phyloP scores from a whole-genome alignment of 352 stramenopile species.

The Globisporangium acanthophoron region DNA sequence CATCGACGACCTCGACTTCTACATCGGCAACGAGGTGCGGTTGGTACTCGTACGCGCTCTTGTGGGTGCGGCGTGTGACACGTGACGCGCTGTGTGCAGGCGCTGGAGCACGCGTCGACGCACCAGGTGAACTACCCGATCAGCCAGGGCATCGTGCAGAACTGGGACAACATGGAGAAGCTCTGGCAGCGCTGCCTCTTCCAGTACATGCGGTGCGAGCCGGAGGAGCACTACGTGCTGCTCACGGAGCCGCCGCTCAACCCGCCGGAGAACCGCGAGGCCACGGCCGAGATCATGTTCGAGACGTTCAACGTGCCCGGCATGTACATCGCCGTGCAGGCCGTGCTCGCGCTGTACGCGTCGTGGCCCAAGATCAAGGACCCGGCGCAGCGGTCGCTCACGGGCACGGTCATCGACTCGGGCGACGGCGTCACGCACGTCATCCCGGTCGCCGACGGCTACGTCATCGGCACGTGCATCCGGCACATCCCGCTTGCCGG shows the following conservation, averaged over 20 bases:
- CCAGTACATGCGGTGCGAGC: conserved; percentile 91
- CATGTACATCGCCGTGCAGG: conserved; percentile 94
- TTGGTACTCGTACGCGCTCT: background rate
- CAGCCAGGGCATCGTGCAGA: conserved; percentile 87
- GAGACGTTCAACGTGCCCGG: conserved; percentile 95
- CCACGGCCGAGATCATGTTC: conserved; percentile 96
- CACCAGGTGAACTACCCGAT: conserved; percentile 92
- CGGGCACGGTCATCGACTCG: conserved; percentile 93
- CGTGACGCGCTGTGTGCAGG: conserved; percentile 14
- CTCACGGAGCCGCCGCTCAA: conserved; percentile 92
- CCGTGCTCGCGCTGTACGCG: conserved; percentile 92
- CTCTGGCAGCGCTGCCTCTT: conserved; percentile 92
- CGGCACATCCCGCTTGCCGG: conserved; percentile 93
- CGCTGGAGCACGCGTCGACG: conserved; percentile 83
- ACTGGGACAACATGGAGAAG: conserved; percentile 96
- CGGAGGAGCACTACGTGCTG: conserved; percentile 91
- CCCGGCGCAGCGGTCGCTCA: conserved; percentile 84
- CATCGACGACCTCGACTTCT: conserved; percentile 94
- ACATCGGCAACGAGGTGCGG: conserved; percentile 88
- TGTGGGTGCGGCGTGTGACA: background rate
- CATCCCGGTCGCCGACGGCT: conserved; percentile 92
- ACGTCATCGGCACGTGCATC: conserved; percentile 95
- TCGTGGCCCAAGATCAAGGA: conserved; percentile 91
- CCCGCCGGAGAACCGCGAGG: conserved; percentile 93
- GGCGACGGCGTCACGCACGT: conserved; percentile 94